Percentiles rank a stretch among this genome's conserved stretches.
These are phyloP conservation scores for Nicotiana paniculata DNA, from an alignment of 257 asterid species.

Conservation along the genomic window DNA sequence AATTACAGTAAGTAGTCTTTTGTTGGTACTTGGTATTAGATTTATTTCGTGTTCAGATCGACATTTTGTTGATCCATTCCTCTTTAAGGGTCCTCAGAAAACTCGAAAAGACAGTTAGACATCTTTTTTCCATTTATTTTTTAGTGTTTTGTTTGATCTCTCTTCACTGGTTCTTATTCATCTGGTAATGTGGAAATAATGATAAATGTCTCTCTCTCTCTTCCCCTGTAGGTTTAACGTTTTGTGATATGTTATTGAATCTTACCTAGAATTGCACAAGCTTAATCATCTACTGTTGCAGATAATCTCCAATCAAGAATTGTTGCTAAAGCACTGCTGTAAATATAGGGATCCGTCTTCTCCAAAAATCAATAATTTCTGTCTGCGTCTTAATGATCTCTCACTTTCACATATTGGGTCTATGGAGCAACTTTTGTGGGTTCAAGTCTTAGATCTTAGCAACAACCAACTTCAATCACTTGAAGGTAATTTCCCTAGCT, in stretches of 20 bases:
- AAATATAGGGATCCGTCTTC: conserved; percentile 46
- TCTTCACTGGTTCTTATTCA: background rate
- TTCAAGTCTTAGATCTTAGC: conserved; percentile 90
- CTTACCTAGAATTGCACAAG: background rate
- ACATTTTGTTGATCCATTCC: background rate
- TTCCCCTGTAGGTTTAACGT: too few relatives aligned
- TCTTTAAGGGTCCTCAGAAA: background rate
- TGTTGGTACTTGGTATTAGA: too few relatives aligned
- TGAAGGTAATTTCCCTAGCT: conserved; percentile 50
- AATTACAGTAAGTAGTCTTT: too few relatives aligned
- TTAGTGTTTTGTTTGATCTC: background rate
- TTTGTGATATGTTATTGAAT: background rate
- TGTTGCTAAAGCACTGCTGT: conserved; percentile 38
- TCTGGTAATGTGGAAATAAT: background rate
- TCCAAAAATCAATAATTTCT: conserved; percentile 25
- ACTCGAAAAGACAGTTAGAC: background rate
- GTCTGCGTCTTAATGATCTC: conserved; percentile 54
- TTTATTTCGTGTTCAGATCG: too few relatives aligned
- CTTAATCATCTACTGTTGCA: conserved; percentile 26
- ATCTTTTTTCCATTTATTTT: background rate
- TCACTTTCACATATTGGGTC: conserved; percentile 69
- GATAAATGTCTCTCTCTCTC: background rate
- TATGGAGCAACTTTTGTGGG: conserved; percentile 74
- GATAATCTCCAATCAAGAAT: conserved; percentile 48
- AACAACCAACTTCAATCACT: conserved; percentile 70